Base-by-base conservation (phyloP, 495 filamentous ascomycete genomes). In the Aspergillus nidulans region DNA sequence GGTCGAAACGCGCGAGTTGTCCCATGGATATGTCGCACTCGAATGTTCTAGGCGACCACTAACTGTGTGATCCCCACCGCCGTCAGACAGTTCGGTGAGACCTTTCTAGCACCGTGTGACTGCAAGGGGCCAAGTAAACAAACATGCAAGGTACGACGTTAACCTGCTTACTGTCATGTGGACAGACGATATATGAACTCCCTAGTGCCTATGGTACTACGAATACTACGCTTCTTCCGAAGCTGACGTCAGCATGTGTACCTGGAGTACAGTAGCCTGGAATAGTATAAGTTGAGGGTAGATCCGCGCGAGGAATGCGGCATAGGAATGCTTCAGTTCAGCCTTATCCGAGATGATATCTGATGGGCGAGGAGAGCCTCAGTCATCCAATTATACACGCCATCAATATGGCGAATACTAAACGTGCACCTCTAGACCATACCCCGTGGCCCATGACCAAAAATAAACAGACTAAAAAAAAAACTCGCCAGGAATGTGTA, bases 121-220 rank as follows among this genome's bases (percentile, higher is more conserved):
- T 52, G 49, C 49, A 52, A 52, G 49, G 49, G 49, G 38, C 49
- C n/a, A 4, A 15, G 21, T 41, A 52, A 52, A 41, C 36, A 52
- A 40, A 40, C 49, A 40, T 52, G 49, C 49, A 52, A 52, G 49
- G 49, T 52, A 52, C 49, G 6, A 20, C 3, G 21, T 23, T 52
- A 42, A 34, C 15, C 30, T 10, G 30, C 30, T 52, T 23, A 30
- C 5, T 41, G 30, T 52, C 23, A 28, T 30, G 18, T 34, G 16
- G 24, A 28, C 3, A 12, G 32, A 32, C 30, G 13, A 8, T 24
- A 28, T 30, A 28, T 25, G 42, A 44, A n/a, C n/a, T n/a, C n/a
- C n/a, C 10, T 2, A 10, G 4, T 5, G 9, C 9, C 30, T 48
- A n/a, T 48, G 25, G 28, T 48, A 34, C 45, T 34, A 34, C 30